These are phyloP conservation scores for Primulina eburnea DNA, from an alignment of 257 asterid genomes.

Conservation along the genomic window DNA sequence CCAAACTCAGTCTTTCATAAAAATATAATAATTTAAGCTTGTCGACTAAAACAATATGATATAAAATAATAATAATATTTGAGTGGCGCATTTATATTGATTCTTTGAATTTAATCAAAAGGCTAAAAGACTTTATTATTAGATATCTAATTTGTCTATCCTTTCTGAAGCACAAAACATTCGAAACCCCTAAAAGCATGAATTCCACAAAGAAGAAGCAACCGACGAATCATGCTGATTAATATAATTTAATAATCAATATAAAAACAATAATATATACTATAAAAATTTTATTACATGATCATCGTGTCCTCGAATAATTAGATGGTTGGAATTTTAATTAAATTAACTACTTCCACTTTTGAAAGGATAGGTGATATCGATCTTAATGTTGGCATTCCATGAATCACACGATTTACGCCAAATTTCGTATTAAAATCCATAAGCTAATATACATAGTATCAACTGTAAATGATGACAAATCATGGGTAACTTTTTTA, in stretches of 20 bases:
- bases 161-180: not conserved
- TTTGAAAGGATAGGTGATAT: not conserved
- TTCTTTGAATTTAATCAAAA: no score
- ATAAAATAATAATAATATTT: no score
- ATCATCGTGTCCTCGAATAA: not conserved
- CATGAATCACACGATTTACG: not conserved
- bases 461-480: not conserved
- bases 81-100: not conserved
- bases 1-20: no score
- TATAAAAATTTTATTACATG: no score
- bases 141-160: not conserved
- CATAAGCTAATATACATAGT: not conserved
- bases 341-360: not conserved
- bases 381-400: not conserved
- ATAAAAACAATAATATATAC: no score
- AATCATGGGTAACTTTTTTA: no score
- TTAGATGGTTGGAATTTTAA: not conserved
- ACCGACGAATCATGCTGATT: not conserved
- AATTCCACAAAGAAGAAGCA: not conserved
- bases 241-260: no score
- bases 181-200: not conserved
- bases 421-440: not conserved
- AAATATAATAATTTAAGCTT: no score
- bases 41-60: no score
- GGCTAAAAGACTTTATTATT: not conserved